phyloP scores from a whole-genome alignment of 192 early-diverging fungal species.

The Rhizophagus prolifer region DNA sequence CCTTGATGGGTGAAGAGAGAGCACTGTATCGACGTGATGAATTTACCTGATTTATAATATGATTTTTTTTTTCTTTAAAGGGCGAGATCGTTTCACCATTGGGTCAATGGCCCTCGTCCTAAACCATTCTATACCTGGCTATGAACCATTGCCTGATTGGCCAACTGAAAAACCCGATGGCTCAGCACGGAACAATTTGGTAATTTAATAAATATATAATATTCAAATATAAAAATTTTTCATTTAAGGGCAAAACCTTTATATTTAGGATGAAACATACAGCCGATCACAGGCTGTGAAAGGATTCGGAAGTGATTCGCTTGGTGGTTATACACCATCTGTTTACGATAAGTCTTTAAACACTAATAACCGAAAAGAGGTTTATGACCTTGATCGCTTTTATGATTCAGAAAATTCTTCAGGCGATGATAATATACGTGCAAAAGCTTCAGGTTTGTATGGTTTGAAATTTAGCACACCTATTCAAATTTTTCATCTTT shows the following conservation, averaged over 20 bases:
- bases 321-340: constrained; percentile 27
- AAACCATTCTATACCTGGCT: constrained; percentile 60
- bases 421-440: constrained; percentile 31
- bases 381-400: constrained; percentile 48
- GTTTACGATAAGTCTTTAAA: background rate
- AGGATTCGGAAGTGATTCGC: constrained; percentile 48
- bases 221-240: background rate
- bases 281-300: constrained; percentile 8
- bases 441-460: background rate
- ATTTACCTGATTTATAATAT: background rate
- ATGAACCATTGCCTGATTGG: constrained; percentile 82
- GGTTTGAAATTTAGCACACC: background rate
- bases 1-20: too few relatives aligned
- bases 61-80: constrained; percentile 23
- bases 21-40: background rate
- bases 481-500: background rate
- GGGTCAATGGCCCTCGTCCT: constrained; percentile 67
- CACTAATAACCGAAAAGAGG: constrained; percentile 37
- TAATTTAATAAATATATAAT: constrained; percentile 40
- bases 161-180: constrained; percentile 58
- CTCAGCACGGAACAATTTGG: constrained; percentile 52
- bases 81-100: constrained; percentile 56
- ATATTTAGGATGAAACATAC: constrained; percentile 29
- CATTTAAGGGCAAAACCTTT: background rate
- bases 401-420: constrained; percentile 33